These are phyloP conservation scores for Pyricularia sp. DNA, from an alignment of 2,329 filamentous ascomycete genomes.

Conservation along the genomic window DNA sequence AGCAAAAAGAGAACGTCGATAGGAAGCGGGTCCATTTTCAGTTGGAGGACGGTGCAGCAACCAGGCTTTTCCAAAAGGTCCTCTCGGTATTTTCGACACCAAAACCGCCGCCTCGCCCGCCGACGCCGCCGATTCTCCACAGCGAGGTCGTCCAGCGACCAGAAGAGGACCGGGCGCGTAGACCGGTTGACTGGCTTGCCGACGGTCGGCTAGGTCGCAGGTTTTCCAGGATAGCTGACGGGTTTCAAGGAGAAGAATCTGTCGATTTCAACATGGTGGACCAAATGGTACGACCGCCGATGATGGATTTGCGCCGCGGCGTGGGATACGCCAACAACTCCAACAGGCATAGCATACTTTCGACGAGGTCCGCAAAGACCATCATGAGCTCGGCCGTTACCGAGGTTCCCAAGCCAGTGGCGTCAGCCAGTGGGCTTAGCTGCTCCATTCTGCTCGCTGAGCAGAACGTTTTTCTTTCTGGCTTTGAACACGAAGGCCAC, in stretches of 20 bases:
- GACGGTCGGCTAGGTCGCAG: slow-evolving; percentile 15
- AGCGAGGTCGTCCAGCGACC: background rate
- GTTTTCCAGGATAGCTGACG: slow-evolving; percentile 13
- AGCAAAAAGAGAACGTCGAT: background rate
- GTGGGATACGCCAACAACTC: slow-evolving; percentile 10
- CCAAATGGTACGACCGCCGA: slow-evolving; percentile 14
- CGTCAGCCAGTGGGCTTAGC: slow-evolving; percentile 64
- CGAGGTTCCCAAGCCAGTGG: slow-evolving; percentile 59
- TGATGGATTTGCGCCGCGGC: slow-evolving; percentile 14
- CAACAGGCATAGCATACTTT: slow-evolving; percentile 41
- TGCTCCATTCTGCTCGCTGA: slow-evolving; percentile 70
- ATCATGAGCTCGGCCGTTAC: slow-evolving; percentile 40
- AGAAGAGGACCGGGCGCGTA: background rate
- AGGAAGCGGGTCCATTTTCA: background rate
- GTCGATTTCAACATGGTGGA: slow-evolving; percentile 18
- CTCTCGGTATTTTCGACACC: slow-evolving; percentile 16
- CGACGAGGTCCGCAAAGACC: slow-evolving; percentile 40
- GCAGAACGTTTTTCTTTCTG: slow-evolving; percentile 70
- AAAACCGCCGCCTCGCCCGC: background rate
- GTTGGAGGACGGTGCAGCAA: slow-evolving; percentile 10
- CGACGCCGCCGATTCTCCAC: background rate
- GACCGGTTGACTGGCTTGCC: slow-evolving; percentile 10
- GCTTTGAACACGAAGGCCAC: slow-evolving; percentile 64
- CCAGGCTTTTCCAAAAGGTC: slow-evolving; percentile 17
- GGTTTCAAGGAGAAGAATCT: slow-evolving; percentile 12